These are phyloP conservation scores for Neofusicoccum ribis DNA, from an alignment of 2,329 filamentous ascomycete species.

Conservation along the genomic window DNA sequence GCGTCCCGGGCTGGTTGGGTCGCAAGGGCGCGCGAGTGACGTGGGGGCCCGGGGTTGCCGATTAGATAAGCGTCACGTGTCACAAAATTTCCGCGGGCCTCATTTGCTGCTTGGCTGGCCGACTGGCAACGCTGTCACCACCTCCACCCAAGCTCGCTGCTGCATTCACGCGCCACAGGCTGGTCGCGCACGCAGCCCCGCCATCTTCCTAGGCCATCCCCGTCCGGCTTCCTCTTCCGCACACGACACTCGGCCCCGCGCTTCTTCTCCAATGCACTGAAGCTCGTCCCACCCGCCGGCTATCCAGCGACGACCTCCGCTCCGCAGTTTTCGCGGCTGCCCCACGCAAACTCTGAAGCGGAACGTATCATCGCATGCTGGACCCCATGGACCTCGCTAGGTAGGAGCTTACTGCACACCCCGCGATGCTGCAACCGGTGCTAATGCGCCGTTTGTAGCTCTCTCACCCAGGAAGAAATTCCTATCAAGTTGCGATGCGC, in stretches of 20 bases:
- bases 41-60: neutral
- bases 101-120: constrained; percentile 16
- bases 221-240: neutral
- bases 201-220: neutral
- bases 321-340: constrained; percentile 18
- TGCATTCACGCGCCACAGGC: constrained; percentile 12
- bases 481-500: constrained; percentile 96
- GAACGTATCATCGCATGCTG: neutral
- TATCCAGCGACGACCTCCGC: constrained; percentile 17
- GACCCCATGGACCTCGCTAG: constrained; percentile 27
- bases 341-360: neutral
- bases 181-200: constrained; percentile 11
- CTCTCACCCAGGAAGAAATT: constrained; percentile 77
- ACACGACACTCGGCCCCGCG: neutral
- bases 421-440: constrained; percentile 20
- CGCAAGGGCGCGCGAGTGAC: neutral
- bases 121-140: constrained; percentile 4
- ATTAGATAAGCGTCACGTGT: constrained; percentile 14
- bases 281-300: constrained; percentile 7
- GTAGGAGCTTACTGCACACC: constrained; percentile 25
- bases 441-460: constrained; percentile 44
- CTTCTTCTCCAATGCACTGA: constrained; percentile 14
- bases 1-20: neutral
- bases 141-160: neutral
- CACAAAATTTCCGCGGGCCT: constrained; percentile 9